Percentiles rank a stretch among this genome's conserved stretches.
phyloP scores from a whole-genome alignment of 2,329 filamentous ascomycete genomes.

The Sporothrix euskadiensis region DNA sequence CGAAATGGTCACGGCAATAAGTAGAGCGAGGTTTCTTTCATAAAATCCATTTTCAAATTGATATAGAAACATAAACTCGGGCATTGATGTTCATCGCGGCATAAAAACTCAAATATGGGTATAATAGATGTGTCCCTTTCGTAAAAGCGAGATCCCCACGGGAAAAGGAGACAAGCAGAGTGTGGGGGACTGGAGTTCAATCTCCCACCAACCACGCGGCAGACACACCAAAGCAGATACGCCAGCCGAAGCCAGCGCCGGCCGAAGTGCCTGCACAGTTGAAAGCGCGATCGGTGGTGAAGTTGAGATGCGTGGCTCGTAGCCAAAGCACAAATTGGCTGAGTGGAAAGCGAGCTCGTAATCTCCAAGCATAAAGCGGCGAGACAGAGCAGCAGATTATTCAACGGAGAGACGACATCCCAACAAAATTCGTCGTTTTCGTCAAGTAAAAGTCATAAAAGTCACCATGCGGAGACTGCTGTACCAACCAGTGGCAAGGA shows the following conservation, averaged over 20 bases:
- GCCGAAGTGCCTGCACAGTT: conserved; percentile 30
- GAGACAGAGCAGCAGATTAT: background rate
- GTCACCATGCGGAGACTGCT: background rate
- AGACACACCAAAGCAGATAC: conserved; percentile 44
- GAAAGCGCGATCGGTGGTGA: conserved; percentile 38
- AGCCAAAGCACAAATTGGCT: background rate
- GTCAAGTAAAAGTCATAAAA: background rate
- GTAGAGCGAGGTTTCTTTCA: background rate
- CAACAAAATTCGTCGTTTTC: background rate
- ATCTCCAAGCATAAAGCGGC: background rate
- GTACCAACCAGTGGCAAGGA: background rate
- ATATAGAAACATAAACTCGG: background rate
- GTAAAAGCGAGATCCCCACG: conserved; percentile 49
- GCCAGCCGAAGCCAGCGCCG: conserved; percentile 24
- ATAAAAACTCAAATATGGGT: background rate
- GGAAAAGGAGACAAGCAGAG: conserved; percentile 48
- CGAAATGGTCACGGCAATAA: background rate
- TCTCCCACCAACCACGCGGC: conserved; percentile 51
- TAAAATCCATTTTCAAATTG: background rate
- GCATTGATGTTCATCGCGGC: background rate
- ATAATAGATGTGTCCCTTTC: conserved; percentile 45
- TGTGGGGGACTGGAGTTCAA: conserved; percentile 45
- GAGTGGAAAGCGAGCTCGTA: background rate
- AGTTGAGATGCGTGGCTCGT: background rate
- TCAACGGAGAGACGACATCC: background rate